Evolutionary conservation across 306 rosid genomes (phyloP), one percentile per base, ranked within the genome.

Genomic region (Lupinus albus): DNA sequence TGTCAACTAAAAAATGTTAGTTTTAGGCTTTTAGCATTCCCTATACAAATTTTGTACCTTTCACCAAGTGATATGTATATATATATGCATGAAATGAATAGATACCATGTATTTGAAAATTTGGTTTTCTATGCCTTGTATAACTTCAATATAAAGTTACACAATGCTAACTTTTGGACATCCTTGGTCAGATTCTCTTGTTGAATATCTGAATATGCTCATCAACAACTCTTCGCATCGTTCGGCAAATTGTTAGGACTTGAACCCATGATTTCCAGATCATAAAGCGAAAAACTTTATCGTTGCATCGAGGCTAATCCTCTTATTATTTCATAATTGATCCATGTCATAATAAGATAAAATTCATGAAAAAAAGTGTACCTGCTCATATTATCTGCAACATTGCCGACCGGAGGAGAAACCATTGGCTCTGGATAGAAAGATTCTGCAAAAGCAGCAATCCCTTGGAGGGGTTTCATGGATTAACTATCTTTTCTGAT

Each of bases 401-500:
- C 21, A 72, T 25, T 16, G 4, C 44, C 33, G 3, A 39, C 41
- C 46, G 68, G 36, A 75, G 68, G 46, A 75, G 68, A 58, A 66
- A 67, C 42, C 49, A 39, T 25, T 28, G 11, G 39, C 39, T 21
- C 28, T 15, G 49, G 42, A 42, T 18, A 67, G 58, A 52, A 52
- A 18, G 55, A 58, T 60, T 67, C 48, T 57, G 68, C 68, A 20
- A 49, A 73, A 74, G n/a, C 60, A 46, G 66, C 30, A 21, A 54
- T 39, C 63, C 47, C 57, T 63, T 55, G 15, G 30, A 49, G 14
- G 73, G 18, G 17, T 42, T 73, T 14, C 41, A 63, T 39, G 64
- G 18, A 46, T 66, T 8, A 60, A 55, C 72, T 50, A 62, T 21
- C 65, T 79, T 79, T 75, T 53, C 12, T 56, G 53, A 60, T 60